Evolutionary conservation across 441 rosid species (phyloP).

Genomic region (Codiaeum variegatum): DNA sequence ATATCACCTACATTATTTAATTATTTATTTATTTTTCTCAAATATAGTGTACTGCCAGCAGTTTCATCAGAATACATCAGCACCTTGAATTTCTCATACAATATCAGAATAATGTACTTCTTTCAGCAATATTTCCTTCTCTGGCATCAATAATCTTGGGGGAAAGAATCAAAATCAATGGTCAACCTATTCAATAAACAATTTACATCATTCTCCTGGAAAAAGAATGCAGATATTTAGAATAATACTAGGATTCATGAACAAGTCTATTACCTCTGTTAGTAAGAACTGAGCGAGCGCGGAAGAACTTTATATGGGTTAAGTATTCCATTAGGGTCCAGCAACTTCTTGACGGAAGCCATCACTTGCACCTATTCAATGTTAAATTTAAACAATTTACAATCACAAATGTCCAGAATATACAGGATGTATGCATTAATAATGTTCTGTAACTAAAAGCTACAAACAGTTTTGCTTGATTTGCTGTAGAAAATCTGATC

Average conservation of each 20-base stretch:
- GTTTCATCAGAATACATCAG: neutral
- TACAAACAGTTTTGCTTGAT: slow-evolving; percentile 65
- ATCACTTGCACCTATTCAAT: slow-evolving; percentile 58
- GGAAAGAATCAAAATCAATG: too few relatives aligned
- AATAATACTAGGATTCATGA: neutral
- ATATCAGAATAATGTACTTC: slow-evolving; percentile 2
- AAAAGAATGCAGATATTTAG: neutral
- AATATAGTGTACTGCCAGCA: too few relatives aligned
- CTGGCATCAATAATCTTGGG: neutral
- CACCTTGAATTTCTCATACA: neutral
- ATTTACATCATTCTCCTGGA: neutral
- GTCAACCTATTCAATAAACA: neutral
- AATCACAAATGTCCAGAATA: neutral
- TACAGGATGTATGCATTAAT: neutral
- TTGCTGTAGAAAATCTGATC: slow-evolving; percentile 78
- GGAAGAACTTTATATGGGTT: slow-evolving; percentile 90
- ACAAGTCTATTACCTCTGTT: slow-evolving; percentile 30
- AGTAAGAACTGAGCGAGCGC: slow-evolving; percentile 30
- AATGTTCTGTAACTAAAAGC: neutral
- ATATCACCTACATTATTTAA: too few relatives aligned
- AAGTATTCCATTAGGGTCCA: slow-evolving; percentile 79
- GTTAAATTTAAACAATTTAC: slow-evolving; percentile 13
- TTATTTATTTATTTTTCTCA: too few relatives aligned
- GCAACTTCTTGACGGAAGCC: slow-evolving; percentile 67
- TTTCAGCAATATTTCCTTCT: neutral